Base-by-base conservation (phyloP, 192 early-diverging fungal species). In the Anaeromyces robustus region DNA sequence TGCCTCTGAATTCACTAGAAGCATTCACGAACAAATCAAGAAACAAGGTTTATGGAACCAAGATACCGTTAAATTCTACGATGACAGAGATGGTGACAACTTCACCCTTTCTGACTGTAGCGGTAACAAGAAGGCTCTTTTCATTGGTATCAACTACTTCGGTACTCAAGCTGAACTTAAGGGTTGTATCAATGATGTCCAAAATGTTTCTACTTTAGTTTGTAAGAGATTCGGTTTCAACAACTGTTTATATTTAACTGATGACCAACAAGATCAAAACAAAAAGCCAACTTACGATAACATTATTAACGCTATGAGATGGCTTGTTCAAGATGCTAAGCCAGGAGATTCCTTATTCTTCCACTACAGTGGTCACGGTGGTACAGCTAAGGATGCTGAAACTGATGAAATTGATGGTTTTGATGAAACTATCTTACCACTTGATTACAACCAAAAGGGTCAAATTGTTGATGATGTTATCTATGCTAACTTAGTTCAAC, bases 261-360 rank as follows among this genome's bases (percentile, higher is more conserved):
- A 52, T 52, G 43, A 52, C 6, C 43, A 52, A 52, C 43, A 52
- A 52, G 43, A 52, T 22, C 14, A 7, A 16, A 16, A 2, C 2
- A 52, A 52, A 19, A 52, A 52, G 30, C 87, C 87, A 3, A 92
- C 90, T 28, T 82, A 86, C 37, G 86, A 86, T 41, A 87, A 89
- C 79, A 92, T 92, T 29, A 85, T 88, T 22, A 83, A 88, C 32
- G 89, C 86, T 43, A 92, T 94, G 83, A 86, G 86, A 34, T 92
- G 92, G 86, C 89, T 95, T 77, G 91, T 93, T 81, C 83, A 84
- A 77, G 91, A 86, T 30, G 88, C 92, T 34, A 84, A 86, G 31
- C 89, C 94, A 77, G 30, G 34, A 4, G 78, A 31, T 31, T 37
- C 30, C 9, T 77, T 82, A 77, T 87, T 87, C 77, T 80, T 85